Conservation (phyloP, 306 rosid species). For the Hippophae tibetana region DNA sequence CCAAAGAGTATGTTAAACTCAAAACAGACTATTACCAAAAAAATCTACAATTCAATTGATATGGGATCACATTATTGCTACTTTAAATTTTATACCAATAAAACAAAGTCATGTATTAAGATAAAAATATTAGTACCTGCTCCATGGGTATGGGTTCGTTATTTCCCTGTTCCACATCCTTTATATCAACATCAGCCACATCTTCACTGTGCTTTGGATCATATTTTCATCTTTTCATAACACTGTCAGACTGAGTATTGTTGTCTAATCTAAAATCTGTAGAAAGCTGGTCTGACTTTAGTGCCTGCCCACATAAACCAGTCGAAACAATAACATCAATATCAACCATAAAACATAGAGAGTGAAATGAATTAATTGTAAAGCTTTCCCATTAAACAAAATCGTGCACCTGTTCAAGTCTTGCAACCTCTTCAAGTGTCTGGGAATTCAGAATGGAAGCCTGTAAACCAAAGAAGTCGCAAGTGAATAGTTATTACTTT, state of each 20-base stretch:
- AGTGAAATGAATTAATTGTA: not conserved
- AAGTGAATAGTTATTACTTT: constrained; percentile 6
- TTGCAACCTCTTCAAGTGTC: constrained; percentile 97
- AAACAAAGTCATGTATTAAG: not conserved
- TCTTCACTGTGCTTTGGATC: not conserved
- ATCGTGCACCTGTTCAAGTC: constrained; percentile 38
- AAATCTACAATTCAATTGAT: not conserved
- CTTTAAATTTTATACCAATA: too few species aligned
- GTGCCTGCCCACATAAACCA: constrained; percentile 47
- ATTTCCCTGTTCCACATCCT: constrained; percentile 38
- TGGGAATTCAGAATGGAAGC: constrained; percentile 96
- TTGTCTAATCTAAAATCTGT: constrained; percentile 49
- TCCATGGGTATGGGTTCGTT: constrained; percentile 58
- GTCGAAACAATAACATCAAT: constrained; percentile 8
- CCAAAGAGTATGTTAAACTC: too few species aligned
- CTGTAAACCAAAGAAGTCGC: constrained; percentile 26
- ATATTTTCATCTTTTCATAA: constrained; percentile 23
- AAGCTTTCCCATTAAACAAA: not conserved
- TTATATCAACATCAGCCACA: constrained; percentile 20
- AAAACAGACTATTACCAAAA: not conserved
- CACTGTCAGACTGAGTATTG: constrained; percentile 24
- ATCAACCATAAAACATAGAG: constrained; percentile 1
- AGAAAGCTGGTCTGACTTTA: constrained; percentile 85
- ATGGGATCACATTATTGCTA: not conserved
- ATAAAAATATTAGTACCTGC: constrained; percentile 35